These are phyloP conservation scores for Inonotus hispidus DNA, from an alignment of 1,284 basidiomycete genomes.

Conservation along the genomic window DNA sequence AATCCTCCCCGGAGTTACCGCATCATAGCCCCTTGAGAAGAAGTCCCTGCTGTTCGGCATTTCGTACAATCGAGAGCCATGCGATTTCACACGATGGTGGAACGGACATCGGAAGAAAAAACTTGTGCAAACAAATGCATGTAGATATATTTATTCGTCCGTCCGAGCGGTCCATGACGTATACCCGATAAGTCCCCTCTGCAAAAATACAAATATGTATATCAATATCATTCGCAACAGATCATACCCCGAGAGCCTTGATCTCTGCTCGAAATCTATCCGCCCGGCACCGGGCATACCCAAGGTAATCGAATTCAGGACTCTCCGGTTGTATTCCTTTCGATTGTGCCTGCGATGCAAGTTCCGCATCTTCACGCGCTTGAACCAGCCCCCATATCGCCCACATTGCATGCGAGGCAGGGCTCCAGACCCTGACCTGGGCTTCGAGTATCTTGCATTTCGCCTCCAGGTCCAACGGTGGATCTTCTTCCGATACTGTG, in stretches of 20 bases:
- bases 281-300: conserved; percentile 64
- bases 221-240: neutral
- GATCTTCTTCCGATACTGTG: conserved; percentile 33
- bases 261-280: conserved; percentile 54
- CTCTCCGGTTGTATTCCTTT: conserved; percentile 28
- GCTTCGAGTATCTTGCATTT: conserved; percentile 49
- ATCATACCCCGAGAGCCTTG: conserved; percentile 38
- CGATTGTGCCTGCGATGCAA: conserved; percentile 33
- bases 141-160: neutral
- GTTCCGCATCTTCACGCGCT: conserved; percentile 74
- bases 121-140: neutral
- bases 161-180: neutral
- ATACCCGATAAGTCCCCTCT: neutral
- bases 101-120: neutral
- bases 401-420: conserved; percentile 87
- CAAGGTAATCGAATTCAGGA: conserved; percentile 76
- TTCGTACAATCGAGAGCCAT: neutral
- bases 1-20: conserved; percentile 11
- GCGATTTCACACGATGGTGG: neutral
- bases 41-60: neutral
- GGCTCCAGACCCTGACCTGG: conserved; percentile 81
- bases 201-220: too few species aligned
- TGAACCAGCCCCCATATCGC: conserved; percentile 90
- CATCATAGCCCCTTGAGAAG: neutral
- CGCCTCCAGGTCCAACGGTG: conserved; percentile 1